Evolutionary conservation across 2,329 filamentous ascomycete species (phyloP).

Genomic region (Colletotrichum spinosum): DNA sequence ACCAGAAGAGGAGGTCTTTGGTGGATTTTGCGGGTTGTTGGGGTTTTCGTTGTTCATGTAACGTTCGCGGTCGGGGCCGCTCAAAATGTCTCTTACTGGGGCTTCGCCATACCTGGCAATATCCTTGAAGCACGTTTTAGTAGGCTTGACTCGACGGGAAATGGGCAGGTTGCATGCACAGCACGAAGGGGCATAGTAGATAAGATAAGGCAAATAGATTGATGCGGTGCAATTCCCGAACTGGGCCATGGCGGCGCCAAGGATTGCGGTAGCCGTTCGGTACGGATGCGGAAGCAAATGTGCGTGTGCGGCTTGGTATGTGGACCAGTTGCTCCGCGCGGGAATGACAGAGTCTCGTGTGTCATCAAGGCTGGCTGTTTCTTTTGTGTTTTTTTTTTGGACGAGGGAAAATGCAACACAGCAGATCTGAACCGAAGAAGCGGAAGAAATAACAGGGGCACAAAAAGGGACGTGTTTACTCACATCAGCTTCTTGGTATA

Average conservation of each 20-base stretch:
- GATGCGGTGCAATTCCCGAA: slow-evolving; percentile 34
- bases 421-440: slow-evolving; percentile 38
- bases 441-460: slow-evolving; percentile 39
- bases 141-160: slow-evolving; percentile 33
- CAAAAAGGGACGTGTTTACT: slow-evolving; percentile 50
- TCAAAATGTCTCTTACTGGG: slow-evolving; percentile 77
- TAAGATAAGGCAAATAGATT: slow-evolving; percentile 33
- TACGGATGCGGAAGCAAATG: slow-evolving; percentile 2
- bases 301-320: too few species aligned
- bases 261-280: neutral
- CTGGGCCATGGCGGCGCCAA: slow-evolving; percentile 35
- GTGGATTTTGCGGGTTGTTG: slow-evolving; percentile 59
- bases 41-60: slow-evolving; percentile 62
- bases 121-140: slow-evolving; percentile 61
- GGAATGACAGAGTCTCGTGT: too few species aligned
- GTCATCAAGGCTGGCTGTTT: too few species aligned
- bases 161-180: slow-evolving; percentile 17
- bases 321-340: too few species aligned
- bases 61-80: slow-evolving; percentile 76
- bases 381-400: too few species aligned
- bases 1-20: slow-evolving; percentile 72
- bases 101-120: slow-evolving; percentile 83
- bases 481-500: slow-evolving; percentile 88
- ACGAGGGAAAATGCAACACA: slow-evolving; percentile 39
- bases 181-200: slow-evolving; percentile 31